Percentiles rank a stretch among this genome's conserved stretches.
phyloP scores from a whole-genome alignment of 2,329 filamentous ascomycete species.

The Sclerotinia sclerotiorum region DNA sequence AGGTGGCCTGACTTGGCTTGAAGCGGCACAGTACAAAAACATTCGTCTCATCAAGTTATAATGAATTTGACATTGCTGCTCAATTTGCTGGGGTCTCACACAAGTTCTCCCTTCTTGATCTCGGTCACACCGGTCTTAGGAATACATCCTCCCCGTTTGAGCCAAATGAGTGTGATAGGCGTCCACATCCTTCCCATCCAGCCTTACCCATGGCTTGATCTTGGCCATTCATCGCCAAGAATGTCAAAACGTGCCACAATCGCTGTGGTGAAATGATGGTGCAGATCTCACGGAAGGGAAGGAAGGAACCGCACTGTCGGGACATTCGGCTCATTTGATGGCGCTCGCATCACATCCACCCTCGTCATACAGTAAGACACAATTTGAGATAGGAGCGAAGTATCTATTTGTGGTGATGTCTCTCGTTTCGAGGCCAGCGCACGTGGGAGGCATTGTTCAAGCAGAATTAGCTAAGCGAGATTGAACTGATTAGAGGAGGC shows the following conservation, averaged over 20 bases:
- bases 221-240: constrained; percentile 25
- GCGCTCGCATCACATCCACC: background rate
- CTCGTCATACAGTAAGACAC: background rate
- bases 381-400: background rate
- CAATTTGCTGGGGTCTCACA: background rate
- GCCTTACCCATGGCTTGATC: constrained; percentile 4
- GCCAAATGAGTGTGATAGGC: background rate
- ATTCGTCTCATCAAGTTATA: background rate
- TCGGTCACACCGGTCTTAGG: background rate
- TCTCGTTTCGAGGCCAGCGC: background rate
- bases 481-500: background rate
- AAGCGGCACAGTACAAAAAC: background rate
- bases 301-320: constrained; percentile 4
- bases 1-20: background rate
- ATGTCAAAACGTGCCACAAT: constrained; percentile 22
- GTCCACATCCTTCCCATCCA: background rate
- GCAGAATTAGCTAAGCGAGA: background rate
- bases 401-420: constrained; percentile 3
- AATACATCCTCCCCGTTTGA: background rate
- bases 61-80: background rate
- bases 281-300: background rate
- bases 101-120: background rate
- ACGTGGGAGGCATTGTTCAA: background rate
- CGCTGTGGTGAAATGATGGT: background rate
- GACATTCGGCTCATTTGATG: background rate